Evolutionary conservation across 2,329 filamentous ascomycete genomes (phyloP).

Genomic region (Thermoascus crustaceus): DNA sequence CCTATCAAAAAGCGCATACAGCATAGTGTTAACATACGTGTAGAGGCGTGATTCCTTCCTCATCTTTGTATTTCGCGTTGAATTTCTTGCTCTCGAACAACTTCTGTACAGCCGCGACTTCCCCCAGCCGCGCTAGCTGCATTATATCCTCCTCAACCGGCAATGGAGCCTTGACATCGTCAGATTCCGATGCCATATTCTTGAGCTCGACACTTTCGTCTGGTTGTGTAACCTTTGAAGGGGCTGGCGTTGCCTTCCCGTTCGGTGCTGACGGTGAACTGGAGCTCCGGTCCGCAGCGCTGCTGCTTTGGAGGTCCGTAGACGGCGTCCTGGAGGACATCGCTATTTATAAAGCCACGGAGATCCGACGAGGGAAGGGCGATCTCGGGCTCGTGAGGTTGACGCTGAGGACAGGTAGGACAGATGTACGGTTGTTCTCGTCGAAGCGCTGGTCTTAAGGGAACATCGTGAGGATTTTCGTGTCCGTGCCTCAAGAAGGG

Average conservation of each 20-base stretch:
- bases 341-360: constrained; percentile 3
- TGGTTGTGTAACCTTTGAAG: constrained; percentile 24
- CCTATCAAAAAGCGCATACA: background rate
- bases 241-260: constrained; percentile 23
- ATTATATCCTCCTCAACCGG: constrained; percentile 72
- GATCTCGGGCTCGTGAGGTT: no score
- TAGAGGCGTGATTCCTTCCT: constrained; percentile 88
- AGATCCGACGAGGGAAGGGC: background rate
- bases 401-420: background rate
- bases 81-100: constrained; percentile 76
- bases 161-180: constrained; percentile 26
- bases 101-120: constrained; percentile 78
- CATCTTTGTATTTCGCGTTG: constrained; percentile 75
- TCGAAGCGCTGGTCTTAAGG: no score
- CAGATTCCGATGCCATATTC: constrained; percentile 22
- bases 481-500: no score
- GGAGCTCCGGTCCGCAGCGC: constrained; percentile 15
- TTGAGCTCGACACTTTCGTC: constrained; percentile 33
- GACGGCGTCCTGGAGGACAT: constrained; percentile 23
- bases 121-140: constrained; percentile 84
- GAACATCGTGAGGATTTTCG: no score
- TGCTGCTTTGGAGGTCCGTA: constrained; percentile 16
- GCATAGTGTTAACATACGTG: constrained; percentile 55
- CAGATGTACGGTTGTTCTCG: no score
- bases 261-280: constrained; percentile 19